Evolutionary conservation across 495 filamentous ascomycete genomes (phyloP), one percentile per base, ranked within the genome.

Genomic region (Chaetomium tenue): DNA sequence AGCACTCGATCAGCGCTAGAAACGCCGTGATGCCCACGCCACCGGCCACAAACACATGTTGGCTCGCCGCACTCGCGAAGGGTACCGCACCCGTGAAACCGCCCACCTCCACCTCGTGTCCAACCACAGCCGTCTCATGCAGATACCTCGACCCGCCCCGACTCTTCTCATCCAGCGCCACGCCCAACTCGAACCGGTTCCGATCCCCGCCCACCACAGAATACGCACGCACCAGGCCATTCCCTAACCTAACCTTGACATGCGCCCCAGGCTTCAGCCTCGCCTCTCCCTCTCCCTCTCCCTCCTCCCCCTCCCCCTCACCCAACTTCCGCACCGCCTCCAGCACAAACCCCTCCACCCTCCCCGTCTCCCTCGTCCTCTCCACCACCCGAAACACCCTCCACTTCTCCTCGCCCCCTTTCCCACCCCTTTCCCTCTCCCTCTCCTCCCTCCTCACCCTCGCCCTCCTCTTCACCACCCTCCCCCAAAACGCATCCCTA

Each of bases 1-100:
- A 75, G 23, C 11, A 18, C 64, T 79, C 71, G 11, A 78, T 40
- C 47, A 77, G 63, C 5, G 67, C 25, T 44, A 82, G 46, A 48
- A 85, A 85, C 0, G 83, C 82, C 12, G 83, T 85, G 62, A 85
- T 77, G 0, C 83, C 82, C 16, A 85, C 77, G 0, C 83, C 83
- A 28, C 76, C 83, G 2, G 72, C 82, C 18, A 85, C 77, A 67
- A 83, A 83, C 4, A 84, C 74, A 61, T 84, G 82, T 47, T 81
- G 71, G 60, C 76, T 79, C 0, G 79, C 79, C 3, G 73, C 73
- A 23, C 46, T 42, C 1, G 68, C 71, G 22, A 64, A 54, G 16
- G 67, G 70, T 7, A 83, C 65, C 44, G 74, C 78, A 5, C 65
- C 68, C 13, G 78, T 80, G 23, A 81, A 71, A 6, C 74, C 73